A percentile compares a stretch with the other conserved stretches of the same genome.
These are phyloP conservation scores for Populus davidiana DNA, from an alignment of 345 rosid species.

Conservation along the genomic window DNA sequence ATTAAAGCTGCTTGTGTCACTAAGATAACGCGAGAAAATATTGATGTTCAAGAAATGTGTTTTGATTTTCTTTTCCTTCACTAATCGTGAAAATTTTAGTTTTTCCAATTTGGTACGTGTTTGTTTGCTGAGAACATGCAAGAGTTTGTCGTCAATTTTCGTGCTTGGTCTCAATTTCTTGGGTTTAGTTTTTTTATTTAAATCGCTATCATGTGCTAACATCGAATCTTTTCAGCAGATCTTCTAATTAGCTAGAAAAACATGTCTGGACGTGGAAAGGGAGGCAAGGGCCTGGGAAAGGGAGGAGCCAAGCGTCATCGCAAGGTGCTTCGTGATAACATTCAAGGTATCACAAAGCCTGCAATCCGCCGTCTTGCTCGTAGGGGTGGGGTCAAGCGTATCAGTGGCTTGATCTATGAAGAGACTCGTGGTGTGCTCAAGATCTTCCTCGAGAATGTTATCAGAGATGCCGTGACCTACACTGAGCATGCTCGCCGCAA, in stretches of 20 bases:
- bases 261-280: slow-evolving; percentile 25
- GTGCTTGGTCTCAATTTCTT: too few relatives aligned
- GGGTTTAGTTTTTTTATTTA: neutral
- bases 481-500: slow-evolving; percentile 21
- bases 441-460: slow-evolving; percentile 18
- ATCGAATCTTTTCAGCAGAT: neutral
- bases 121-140: neutral
- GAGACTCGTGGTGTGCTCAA: slow-evolving; percentile 14
- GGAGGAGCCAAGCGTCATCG: slow-evolving; percentile 25
- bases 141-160: neutral
- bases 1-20: neutral
- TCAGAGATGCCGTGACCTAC: slow-evolving; percentile 18
- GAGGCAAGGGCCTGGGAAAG: slow-evolving; percentile 22
- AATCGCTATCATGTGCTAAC: neutral
- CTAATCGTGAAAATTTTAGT: too few relatives aligned
- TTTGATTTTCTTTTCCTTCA: neutral
- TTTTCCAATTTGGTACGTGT: too few relatives aligned
- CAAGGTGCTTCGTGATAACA: slow-evolving; percentile 16
- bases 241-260: neutral
- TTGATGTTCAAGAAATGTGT: neutral
- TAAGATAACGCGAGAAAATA: neutral
- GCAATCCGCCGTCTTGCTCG: slow-evolving; percentile 18
- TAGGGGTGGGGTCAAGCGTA: slow-evolving; percentile 13
- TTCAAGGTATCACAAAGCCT: slow-evolving; percentile 17
- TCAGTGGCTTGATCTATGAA: slow-evolving; percentile 13